phyloP scores from a whole-genome alignment of 306 rosid species.

The Chamaecrista fasciculata region DNA sequence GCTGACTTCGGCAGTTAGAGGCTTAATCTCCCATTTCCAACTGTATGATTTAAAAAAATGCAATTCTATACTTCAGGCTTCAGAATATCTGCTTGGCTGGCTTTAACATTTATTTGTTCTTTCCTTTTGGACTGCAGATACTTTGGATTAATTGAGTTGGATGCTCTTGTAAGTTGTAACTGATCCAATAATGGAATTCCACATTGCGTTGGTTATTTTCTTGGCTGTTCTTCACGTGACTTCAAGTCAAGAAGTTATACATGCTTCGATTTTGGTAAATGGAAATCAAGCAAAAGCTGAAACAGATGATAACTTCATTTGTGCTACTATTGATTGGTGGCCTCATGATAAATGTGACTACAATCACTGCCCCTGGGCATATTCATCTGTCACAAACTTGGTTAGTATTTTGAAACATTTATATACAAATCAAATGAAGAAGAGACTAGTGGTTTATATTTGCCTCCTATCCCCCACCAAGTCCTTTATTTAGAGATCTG shows the following conservation, averaged over 20 bases:
- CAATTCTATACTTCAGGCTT: slow-evolving; percentile 11
- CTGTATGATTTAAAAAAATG: slow-evolving; percentile 20
- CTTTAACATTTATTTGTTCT: slow-evolving; percentile 16
- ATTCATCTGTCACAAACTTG: slow-evolving; percentile 65
- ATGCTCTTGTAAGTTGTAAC: slow-evolving; percentile 15
- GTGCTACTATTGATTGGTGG: slow-evolving; percentile 99
- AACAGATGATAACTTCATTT: slow-evolving; percentile 68
- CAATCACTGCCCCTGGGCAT: slow-evolving; percentile 84
- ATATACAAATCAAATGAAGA: slow-evolving; percentile 21
- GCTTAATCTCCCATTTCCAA: slow-evolving; percentile 2
- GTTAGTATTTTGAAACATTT: slow-evolving; percentile 41
- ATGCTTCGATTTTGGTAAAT: slow-evolving; percentile 49
- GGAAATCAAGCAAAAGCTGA: slow-evolving; percentile 56
- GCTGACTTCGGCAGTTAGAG: neutral
- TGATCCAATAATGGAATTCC: slow-evolving; percentile 55
- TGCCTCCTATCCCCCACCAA: neutral
- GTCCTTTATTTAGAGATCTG: slow-evolving; percentile 12
- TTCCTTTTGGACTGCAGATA: slow-evolving; percentile 34
- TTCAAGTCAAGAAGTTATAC: slow-evolving; percentile 45
- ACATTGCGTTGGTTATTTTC: slow-evolving; percentile 47
- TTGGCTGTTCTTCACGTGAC: slow-evolving; percentile 46
- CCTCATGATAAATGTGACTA: slow-evolving; percentile 85
- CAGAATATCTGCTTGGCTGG: slow-evolving; percentile 18
- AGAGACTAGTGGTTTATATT: slow-evolving; percentile 4
- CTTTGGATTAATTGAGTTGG: slow-evolving; percentile 34